A percentile compares a stretch with the other conserved stretches of the same genome.
Conservation (phyloP, 208 protist genomes). For the Acanthamoeba quina region DNA sequence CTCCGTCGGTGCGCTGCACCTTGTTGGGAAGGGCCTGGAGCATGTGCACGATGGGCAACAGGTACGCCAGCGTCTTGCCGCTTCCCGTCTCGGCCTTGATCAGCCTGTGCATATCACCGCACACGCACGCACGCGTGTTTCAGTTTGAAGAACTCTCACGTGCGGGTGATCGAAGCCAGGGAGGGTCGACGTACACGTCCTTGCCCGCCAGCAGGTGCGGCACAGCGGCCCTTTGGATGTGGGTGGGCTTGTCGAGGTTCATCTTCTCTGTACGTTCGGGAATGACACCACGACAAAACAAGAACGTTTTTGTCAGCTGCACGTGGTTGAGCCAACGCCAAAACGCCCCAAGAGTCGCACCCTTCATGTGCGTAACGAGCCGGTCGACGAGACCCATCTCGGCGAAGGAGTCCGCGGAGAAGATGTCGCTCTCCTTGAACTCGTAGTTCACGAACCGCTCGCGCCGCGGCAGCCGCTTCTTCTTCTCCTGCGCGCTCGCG, state of each 20-base stretch:
- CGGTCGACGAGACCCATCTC: constrained; percentile 10
- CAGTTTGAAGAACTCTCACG: no score
- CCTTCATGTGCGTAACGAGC: constrained; percentile 54
- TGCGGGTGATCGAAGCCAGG: no score
- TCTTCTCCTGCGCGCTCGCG: not conserved
- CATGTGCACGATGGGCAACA: constrained; percentile 82
- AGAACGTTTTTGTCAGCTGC: no score
- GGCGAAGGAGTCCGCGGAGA: constrained; percentile 35
- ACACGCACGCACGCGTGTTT: not conserved
- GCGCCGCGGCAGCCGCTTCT: constrained; percentile 4
- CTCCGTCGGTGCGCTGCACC: constrained; percentile 34
- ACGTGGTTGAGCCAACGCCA: no score
- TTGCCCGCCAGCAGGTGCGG: constrained; percentile 63
- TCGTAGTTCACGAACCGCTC: constrained; percentile 59
- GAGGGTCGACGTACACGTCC: constrained; percentile 54
- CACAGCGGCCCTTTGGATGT: constrained; percentile 62
- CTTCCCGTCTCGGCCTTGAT: constrained; percentile 84
- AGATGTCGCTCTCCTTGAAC: constrained; percentile 73
- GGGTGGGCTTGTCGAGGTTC: constrained; percentile 69
- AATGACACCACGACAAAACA: not conserved
- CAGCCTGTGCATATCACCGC: constrained; percentile 4
- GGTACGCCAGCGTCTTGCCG: constrained; percentile 84
- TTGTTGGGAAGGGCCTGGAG: constrained; percentile 54
- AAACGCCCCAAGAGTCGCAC: not conserved
- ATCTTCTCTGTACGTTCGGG: constrained; percentile 37